phyloP scores from a whole-genome alignment of 2,329 filamentous ascomycete genomes.

The Bipolaris sorokiniana region DNA sequence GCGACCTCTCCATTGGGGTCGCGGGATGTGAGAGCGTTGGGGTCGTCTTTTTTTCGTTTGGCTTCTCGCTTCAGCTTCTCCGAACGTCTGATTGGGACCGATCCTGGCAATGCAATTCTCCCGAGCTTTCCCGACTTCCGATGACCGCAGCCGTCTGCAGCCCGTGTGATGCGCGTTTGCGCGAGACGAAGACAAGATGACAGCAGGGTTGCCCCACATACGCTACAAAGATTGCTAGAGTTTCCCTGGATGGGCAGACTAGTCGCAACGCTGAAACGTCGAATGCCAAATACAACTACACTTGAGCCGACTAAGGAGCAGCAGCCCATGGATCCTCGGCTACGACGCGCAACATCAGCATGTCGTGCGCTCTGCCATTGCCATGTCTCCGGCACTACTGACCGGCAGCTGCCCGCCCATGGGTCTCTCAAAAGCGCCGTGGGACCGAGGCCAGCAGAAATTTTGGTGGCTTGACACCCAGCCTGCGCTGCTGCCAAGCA shows the following conservation, averaged over 20 bases:
- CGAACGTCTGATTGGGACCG: background rate
- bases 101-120: constrained; percentile 7
- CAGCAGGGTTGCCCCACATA: constrained; percentile 12
- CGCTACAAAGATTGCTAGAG: constrained; percentile 8
- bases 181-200: background rate
- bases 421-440: constrained; percentile 3
- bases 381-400: constrained; percentile 11
- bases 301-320: constrained; percentile 4
- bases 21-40: constrained; percentile 6
- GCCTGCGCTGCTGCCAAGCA: constrained; percentile 7
- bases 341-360: constrained; percentile 4
- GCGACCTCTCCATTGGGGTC: constrained; percentile 7
- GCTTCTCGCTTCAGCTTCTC: constrained; percentile 2
- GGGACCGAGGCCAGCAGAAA: constrained; percentile 17
- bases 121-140: constrained; percentile 16
- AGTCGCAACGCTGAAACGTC: constrained; percentile 12
- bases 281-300: constrained; percentile 13
- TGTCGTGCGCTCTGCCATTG: constrained; percentile 5
- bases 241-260: constrained; percentile 2
- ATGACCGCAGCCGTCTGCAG: constrained; percentile 2
- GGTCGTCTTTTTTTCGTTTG: background rate
- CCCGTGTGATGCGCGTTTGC: constrained; percentile 2
- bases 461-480: constrained; percentile 10
- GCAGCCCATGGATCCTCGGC: constrained; percentile 1
- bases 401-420: background rate